Evolutionary conservation across 306 rosid genomes (phyloP).

Genomic region (Medicago arabica): DNA sequence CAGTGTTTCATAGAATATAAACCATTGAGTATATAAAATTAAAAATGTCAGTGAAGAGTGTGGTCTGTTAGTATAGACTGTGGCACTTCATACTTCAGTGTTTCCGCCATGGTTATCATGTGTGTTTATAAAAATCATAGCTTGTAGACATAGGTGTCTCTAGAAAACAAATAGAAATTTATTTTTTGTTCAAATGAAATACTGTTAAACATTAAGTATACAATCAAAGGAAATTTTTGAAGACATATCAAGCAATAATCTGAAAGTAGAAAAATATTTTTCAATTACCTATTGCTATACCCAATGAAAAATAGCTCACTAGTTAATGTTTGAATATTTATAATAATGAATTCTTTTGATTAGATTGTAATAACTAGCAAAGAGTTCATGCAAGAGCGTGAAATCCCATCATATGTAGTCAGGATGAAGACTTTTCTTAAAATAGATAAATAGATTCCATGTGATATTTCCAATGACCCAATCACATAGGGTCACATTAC

Average conservation of each 20-base stretch:
- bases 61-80: neutral
- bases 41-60: neutral
- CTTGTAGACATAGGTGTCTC: neutral
- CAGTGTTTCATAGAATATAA: no score
- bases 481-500: neutral
- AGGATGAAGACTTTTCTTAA: no score
- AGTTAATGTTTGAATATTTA: no score
- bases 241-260: neutral
- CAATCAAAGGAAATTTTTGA: neutral
- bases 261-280: neutral
- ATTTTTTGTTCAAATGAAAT: neutral
- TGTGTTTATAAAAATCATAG: neutral
- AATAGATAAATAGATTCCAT: no score
- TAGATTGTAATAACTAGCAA: no score
- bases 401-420: no score
- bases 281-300: no score
- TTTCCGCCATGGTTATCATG: slow-evolving; percentile 1
- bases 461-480: no score
- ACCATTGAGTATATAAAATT: neutral
- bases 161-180: slow-evolving; percentile 11
- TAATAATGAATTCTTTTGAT: no score
- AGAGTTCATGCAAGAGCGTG: no score
- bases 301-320: no score
- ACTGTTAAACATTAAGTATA: neutral
- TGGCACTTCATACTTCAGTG: neutral